Conservation (phyloP, 345 rosid genomes). For the Eucalyptus dawsonii region DNA sequence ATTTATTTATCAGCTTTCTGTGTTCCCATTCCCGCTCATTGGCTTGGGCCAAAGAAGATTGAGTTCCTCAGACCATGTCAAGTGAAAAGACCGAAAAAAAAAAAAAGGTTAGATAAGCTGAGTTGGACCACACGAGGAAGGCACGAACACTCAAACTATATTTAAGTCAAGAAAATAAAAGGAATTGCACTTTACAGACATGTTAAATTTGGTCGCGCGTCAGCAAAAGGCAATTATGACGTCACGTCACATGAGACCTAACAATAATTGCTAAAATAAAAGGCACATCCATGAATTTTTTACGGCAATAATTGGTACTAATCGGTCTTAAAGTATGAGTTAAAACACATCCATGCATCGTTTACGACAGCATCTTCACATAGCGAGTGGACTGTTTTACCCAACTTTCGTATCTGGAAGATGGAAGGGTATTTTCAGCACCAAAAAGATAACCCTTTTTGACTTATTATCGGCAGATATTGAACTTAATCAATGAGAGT, state of each 20-base stretch:
- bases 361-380: not conserved
- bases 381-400: not conserved
- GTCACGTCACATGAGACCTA: not conserved
- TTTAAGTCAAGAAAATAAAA: not conserved
- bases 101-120: not conserved
- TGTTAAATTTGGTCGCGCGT: not conserved
- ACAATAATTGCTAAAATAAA: not conserved
- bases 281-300: not conserved
- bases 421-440: not conserved
- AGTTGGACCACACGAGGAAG: not conserved
- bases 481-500: not conserved
- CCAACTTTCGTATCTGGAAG: not conserved
- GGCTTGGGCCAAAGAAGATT: not conserved
- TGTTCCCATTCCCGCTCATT: not conserved
- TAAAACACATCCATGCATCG: not conserved
- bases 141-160: not conserved
- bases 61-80: not conserved
- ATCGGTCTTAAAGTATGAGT: not conserved
- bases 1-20: not conserved
- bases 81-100: not conserved
- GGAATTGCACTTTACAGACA: not conserved
- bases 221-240: not conserved
- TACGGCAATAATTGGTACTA: not conserved
- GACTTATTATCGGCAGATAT: not conserved
- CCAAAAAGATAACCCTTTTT: not conserved